Conservation (phyloP, 2,329 filamentous ascomycete species). For the Fusarium acutatum region DNA sequence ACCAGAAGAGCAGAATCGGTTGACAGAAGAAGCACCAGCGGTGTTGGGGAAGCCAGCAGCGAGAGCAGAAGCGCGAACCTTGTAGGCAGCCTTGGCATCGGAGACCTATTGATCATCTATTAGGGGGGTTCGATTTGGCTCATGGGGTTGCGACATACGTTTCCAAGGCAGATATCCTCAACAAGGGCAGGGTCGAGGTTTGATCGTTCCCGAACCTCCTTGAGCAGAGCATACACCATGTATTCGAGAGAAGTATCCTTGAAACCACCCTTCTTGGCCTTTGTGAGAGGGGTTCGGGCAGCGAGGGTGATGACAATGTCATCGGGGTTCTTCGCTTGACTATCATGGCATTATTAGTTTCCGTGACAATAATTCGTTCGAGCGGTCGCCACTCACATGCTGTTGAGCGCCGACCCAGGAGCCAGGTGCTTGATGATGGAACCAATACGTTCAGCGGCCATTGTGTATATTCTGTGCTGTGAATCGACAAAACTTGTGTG, state of each 20-base stretch:
- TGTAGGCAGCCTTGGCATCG: constrained; percentile 88
- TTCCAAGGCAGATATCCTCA: constrained; percentile 92
- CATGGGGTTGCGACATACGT: constrained; percentile 62
- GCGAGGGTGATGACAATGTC: constrained; percentile 97
- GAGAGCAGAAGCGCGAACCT: constrained; percentile 85
- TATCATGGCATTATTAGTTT: constrained; percentile 47
- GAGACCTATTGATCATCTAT: constrained; percentile 66
- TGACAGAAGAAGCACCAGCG: constrained; percentile 79
- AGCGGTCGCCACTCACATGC: constrained; percentile 72
- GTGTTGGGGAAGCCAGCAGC: constrained; percentile 96
- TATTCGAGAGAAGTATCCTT: constrained; percentile 94
- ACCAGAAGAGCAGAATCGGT: constrained; percentile 97
- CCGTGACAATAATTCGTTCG: neutral
- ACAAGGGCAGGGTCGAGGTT: constrained; percentile 82
- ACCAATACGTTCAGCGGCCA: constrained; percentile 86
- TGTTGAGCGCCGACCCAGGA: constrained; percentile 74
- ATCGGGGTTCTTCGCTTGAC: constrained; percentile 91
- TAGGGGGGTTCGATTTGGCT: neutral
- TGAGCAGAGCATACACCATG: constrained; percentile 82
- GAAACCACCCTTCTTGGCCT: constrained; percentile 90
- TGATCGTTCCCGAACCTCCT: constrained; percentile 76
- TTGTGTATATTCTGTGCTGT: constrained; percentile 51
- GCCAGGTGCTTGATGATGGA: constrained; percentile 89
- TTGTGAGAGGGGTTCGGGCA: constrained; percentile 86
- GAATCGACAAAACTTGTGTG: neutral